Evolutionary conservation across 192 early-diverging fungal species (phyloP), one percentile per base, ranked within the genome.

Genomic region (Mortierella claussenii): DNA sequence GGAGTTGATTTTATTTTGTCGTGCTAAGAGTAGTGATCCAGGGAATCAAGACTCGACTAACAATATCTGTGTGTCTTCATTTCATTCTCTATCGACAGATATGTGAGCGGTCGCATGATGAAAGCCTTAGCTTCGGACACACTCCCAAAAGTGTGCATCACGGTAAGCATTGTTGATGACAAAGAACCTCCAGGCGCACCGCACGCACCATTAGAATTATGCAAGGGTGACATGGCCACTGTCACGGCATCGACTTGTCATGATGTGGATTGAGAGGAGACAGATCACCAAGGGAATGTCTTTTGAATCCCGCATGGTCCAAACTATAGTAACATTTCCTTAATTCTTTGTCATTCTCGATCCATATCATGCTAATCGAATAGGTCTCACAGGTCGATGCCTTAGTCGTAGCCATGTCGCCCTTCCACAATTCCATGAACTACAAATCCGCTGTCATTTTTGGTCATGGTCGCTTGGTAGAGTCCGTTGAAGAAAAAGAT

Each of bases 401-500:
- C 15, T 51, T 86, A 0, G 59, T 86, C 21, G 60, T 85, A 4
- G 83, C 83, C 32, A 60, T 83, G 49, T 71, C 81, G 0, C 69
- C 83, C 13, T 86, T 86, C 81, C 55, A 86, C 52, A 70, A 86
- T 60, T 79, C 74, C 0, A 66, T 86, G 58, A 81, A 85, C 50
- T 86, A 86, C 54, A 59, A 78, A 40, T 79, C 79, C 4, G 81
- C 65, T 10, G 76, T 81, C 43, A 51, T 85, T 4, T 83, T 84
- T 61, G 85, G 85, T 7, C 79, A 43, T 37, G 81, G 68, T 24
- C 56, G 69, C 17, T 55, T 81, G 17, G 83, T 86, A 37, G 53
- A 60, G 3, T 58, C 70, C 15, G 21, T 43, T 20, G 79, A 65
- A 12, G 85, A 86, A 65, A 80, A 81, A 45, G 61, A 66, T 17